These are phyloP conservation scores for Plicaturopsis crispa DNA, from an alignment of 768 basidiomycete species.

Conservation along the genomic window DNA sequence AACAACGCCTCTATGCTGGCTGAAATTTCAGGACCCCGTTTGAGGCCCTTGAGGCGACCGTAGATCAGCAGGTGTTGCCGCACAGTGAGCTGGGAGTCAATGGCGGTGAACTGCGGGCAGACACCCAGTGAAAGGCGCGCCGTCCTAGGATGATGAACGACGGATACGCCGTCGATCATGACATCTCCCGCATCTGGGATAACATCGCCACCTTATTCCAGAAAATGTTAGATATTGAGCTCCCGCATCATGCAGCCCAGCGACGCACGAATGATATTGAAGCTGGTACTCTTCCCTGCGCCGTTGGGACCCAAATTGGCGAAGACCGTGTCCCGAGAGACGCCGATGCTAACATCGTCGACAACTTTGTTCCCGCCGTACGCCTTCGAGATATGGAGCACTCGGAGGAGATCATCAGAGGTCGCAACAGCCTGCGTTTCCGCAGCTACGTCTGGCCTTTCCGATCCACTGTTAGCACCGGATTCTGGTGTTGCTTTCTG, in stretches of 20 bases:
- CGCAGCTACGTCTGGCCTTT: slow-evolving; percentile 42
- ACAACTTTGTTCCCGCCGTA: slow-evolving; percentile 54
- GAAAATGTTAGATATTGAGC: slow-evolving; percentile 1
- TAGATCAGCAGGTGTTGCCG: slow-evolving; percentile 70
- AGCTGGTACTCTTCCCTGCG: slow-evolving; percentile 77
- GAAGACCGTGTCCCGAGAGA: slow-evolving; percentile 55
- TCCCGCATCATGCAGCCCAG: neutral
- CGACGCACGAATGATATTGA: slow-evolving; percentile 68
- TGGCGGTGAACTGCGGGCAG: slow-evolving; percentile 81
- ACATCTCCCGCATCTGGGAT: slow-evolving; percentile 65
- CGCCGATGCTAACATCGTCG: slow-evolving; percentile 66
- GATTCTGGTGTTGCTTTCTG: slow-evolving; percentile 3
- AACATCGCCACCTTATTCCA: slow-evolving; percentile 69
- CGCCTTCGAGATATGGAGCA: slow-evolving; percentile 55
- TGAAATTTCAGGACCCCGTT: slow-evolving; percentile 37
- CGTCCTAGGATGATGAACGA: slow-evolving; percentile 51
- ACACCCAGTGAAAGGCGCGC: slow-evolving; percentile 71
- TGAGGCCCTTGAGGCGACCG: slow-evolving; percentile 65
- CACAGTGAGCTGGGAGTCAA: slow-evolving; percentile 71
- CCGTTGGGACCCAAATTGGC: slow-evolving; percentile 78
- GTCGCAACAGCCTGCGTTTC: slow-evolving; percentile 42
- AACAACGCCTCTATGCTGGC: slow-evolving; percentile 52
- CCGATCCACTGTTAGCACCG: slow-evolving; percentile 7
- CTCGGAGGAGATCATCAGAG: slow-evolving; percentile 53
- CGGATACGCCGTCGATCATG: slow-evolving; percentile 57